Conservation (phyloP, 2,329 filamentous ascomycete genomes). For the Arthrobotrys musiformis region DNA sequence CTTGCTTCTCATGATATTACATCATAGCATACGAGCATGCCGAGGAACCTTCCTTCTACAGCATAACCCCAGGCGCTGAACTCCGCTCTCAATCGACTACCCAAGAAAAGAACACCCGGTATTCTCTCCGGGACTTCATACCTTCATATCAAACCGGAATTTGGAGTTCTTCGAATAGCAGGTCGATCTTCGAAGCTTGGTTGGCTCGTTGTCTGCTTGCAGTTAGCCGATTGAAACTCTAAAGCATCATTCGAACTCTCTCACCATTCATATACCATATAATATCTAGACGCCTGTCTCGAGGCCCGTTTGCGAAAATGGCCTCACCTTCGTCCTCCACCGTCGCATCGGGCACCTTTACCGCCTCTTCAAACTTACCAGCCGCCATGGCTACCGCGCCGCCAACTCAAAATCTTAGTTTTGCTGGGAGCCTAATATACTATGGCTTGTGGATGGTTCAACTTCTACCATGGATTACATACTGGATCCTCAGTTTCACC, state of each 20-base stretch:
- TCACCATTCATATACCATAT: not conserved
- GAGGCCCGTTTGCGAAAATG: slow-evolving; percentile 28
- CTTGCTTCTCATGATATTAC: slow-evolving; percentile 55
- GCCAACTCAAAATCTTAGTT: slow-evolving; percentile 45
- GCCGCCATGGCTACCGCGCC: slow-evolving; percentile 43
- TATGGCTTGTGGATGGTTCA: slow-evolving; percentile 54
- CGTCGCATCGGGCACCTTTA: slow-evolving; percentile 7
- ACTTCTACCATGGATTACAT: slow-evolving; percentile 63
- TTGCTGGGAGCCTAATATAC: slow-evolving; percentile 38
- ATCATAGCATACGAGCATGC: slow-evolving; percentile 49
- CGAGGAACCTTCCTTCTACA: slow-evolving; percentile 53
- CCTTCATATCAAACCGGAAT: not conserved
- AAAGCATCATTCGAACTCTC: slow-evolving; percentile 4
- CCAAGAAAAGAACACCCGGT: not conserved
- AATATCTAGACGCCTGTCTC: slow-evolving; percentile 29
- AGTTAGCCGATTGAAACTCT: slow-evolving; percentile 7
- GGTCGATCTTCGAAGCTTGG: not conserved
- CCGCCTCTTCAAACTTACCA: slow-evolving; percentile 16
- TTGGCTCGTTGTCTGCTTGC: not conserved
- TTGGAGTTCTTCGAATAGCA: not conserved
- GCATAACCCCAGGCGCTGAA: slow-evolving; percentile 27
- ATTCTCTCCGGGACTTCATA: not conserved
- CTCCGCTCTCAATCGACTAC: slow-evolving; percentile 39
- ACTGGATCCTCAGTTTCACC: slow-evolving; percentile 83
- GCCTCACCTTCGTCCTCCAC: slow-evolving; percentile 30